Base-by-base conservation (phyloP, 257 asterid genomes). In the Fraxinus pennsylvanica region DNA sequence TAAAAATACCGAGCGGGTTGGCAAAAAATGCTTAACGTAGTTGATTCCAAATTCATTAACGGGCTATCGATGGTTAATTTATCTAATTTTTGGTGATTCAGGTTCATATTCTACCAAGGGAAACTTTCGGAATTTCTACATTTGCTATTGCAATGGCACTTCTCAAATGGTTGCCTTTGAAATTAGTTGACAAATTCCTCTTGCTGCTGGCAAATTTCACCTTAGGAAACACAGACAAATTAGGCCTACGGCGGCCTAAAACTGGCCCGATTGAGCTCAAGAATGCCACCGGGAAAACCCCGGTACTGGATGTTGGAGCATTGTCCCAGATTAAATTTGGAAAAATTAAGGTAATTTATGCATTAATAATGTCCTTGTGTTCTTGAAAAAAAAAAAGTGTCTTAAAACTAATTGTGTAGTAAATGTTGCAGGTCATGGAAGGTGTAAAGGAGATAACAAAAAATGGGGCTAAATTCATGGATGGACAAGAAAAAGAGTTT, bases 251-350 rank as follows among this genome's bases (percentile, higher is more conserved):
- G 4, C 86, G 99, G 33, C 99, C 99, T 0, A 96, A 90, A 84
- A 89, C 95, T 66, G 99, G 99, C 3, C 99, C 99, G 0, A 73
- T 96, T 6, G 91, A 92, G 79, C 97, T 96, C 7, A 96, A 96
- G 67, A 93, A 96, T 82, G 91, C 90, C 52, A 93, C 97, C 47
- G 99, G 99, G 3, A 96, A 96, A 78, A 85, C 97, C 0, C 99
- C 99, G 0, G 99, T 96, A 4, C 97, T 96, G 22, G 99, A 96
- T 70, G 96, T 86, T 19, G 98, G 99, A 19, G 98, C 96, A 6
- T 81, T 93, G n/a, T 83, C 96, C 1, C 93, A 81, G 39, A 93
- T 96, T 32, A 87, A 81, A 87, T 50, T 89, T 1, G 94, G 96
- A 0, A 91, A 90, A 83, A 93, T 95, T 27, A 85, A 89, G 97